Evolutionary conservation across 208 protist genomes (phyloP).

Genomic region (Leishmania tropica): DNA sequence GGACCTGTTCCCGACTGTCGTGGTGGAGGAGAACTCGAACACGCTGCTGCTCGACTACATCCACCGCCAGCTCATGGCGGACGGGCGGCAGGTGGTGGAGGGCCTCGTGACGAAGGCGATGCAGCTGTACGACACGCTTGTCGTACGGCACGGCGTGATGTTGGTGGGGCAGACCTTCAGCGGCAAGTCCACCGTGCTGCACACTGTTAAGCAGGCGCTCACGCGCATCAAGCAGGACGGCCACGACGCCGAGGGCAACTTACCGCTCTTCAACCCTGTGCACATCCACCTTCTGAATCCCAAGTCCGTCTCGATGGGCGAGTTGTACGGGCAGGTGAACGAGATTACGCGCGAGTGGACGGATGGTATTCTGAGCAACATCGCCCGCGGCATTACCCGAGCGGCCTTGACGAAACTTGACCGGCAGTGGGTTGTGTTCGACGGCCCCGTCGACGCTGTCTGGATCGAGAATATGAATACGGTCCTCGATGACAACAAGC

Average conservation of each 20-base stretch:
- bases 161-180: conserved; percentile 95
- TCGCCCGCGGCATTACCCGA: conserved; percentile 88
- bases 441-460: conserved; percentile 98
- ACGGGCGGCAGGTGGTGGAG: conserved; percentile 81
- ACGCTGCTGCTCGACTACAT: conserved; percentile 84
- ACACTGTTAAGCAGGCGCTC: conserved; percentile 81
- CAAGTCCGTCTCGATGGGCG: conserved; percentile 96
- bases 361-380: conserved; percentile 96
- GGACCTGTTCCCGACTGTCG: conserved; percentile 93
- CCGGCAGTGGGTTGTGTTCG: conserved; percentile 97
- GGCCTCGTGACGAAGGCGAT: conserved; percentile 89
- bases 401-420: conserved; percentile 69
- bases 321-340: conserved; percentile 97
- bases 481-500: conserved; percentile 98
- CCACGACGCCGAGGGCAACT: conserved; percentile 65
- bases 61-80: conserved; percentile 63
- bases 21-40: conserved; percentile 82
- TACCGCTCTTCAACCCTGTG: conserved; percentile 85
- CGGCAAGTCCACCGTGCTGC: conserved; percentile 93
- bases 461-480: conserved; percentile 99
- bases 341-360: conserved; percentile 97
- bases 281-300: conserved; percentile 92
- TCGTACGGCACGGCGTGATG: conserved; percentile 95
- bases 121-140: conserved; percentile 95
- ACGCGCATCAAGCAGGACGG: conserved; percentile 77